These are phyloP conservation scores for Epichloe sp. DNA, from an alignment of 2,329 filamentous ascomycete genomes.

Conservation along the genomic window DNA sequence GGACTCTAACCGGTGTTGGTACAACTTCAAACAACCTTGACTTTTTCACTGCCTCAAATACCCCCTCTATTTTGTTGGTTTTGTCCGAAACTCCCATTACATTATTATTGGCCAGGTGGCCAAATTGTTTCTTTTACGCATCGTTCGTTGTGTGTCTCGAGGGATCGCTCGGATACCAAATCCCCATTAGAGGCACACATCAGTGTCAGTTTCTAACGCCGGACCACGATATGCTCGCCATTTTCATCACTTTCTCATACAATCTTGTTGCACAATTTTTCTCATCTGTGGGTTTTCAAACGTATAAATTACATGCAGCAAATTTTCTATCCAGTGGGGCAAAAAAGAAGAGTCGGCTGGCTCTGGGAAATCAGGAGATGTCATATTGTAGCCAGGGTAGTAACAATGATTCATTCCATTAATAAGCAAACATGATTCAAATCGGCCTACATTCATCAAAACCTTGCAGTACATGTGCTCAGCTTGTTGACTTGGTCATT, in stretches of 20 bases:
- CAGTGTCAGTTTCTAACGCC: background rate
- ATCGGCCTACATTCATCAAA: no score
- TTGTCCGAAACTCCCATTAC: background rate
- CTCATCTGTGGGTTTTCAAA: background rate
- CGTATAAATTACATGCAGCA: background rate
- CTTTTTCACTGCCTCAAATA: background rate
- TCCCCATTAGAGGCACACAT: background rate
- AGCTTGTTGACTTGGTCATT: no score
- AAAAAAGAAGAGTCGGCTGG: no score
- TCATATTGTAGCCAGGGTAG: background rate
- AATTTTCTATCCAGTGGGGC: no score
- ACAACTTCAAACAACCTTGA: background rate
- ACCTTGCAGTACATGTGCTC: no score
- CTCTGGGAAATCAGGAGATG: background rate
- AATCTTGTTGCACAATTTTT: background rate
- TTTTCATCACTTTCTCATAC: background rate
- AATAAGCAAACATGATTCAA: no score
- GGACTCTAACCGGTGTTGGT: slow-evolving; percentile 13
- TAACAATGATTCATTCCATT: no score
- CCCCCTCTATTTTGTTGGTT: background rate
- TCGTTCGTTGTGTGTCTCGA: background rate
- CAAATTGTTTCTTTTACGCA: background rate
- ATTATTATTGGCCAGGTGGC: background rate
- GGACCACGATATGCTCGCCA: background rate
- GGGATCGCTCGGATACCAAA: background rate